Conservation (phyloP, 2,329 filamentous ascomycete species). For the Talaromyces sp. region DNA sequence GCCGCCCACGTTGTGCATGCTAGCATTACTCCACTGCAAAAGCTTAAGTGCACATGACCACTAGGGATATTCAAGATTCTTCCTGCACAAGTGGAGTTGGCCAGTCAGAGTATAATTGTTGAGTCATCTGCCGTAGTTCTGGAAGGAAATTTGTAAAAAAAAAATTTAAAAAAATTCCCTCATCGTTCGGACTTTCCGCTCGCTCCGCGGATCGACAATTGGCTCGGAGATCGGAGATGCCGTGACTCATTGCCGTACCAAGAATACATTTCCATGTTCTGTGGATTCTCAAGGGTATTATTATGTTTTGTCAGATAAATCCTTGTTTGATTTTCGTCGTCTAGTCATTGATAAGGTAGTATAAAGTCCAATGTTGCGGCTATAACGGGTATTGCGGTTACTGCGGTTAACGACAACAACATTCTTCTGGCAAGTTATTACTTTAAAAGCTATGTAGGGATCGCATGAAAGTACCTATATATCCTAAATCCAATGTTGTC, state of each 20-base stretch:
- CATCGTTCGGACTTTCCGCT: background rate
- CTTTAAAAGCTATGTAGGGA: no score
- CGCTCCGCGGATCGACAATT: background rate
- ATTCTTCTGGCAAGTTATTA: no score
- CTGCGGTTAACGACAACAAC: no score
- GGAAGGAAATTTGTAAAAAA: background rate
- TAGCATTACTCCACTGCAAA: background rate
- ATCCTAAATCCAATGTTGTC: no score
- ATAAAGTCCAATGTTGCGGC: no score
- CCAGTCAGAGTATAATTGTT: background rate
- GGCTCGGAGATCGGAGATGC: background rate
- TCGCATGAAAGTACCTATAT: no score
- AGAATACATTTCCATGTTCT: background rate
- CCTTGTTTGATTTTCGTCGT: no score
- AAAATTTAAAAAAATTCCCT: background rate
- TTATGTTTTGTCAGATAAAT: no score
- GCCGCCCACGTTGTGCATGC: background rate
- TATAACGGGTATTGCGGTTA: no score
- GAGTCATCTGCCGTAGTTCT: background rate
- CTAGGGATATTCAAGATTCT: background rate
- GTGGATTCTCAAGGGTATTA: background rate
- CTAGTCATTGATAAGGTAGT: no score
- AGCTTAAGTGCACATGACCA: background rate
- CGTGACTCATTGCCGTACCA: no score
- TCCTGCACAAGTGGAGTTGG: background rate